Base-by-base conservation (phyloP, 1,284 basidiomycete species). In the Moniliophthora roreri region DNA sequence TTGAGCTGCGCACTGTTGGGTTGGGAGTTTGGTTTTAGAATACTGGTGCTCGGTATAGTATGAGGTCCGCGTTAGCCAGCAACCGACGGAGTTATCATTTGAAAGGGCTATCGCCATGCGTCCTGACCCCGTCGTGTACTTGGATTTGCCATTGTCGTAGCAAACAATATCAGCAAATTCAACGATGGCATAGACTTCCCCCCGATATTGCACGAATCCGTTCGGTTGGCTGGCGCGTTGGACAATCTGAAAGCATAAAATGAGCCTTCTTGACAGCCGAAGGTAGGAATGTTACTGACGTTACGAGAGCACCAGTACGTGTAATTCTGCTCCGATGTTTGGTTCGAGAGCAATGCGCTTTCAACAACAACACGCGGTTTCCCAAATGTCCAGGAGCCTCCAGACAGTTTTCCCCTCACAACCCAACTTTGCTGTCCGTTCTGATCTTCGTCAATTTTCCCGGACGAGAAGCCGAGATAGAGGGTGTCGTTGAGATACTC, bases 391-490 rank as follows among this genome's bases (percentile, higher is more conserved):
- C 51, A 52, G 16, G 15, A n/a, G 11, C 21, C 20, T 7, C 42
- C 23, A 26, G n/a, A 8, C 13, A 20, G 42, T 15, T 13, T 32
- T 3, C 18, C 51, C 4, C 6, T 34, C 20, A n/a, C 41, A 8
- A 46, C 41, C 51, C 51, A 52, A 15, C 32, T 28, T 24, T 52
- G 51, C 24, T 52, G 51, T 7, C 51, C 51, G 20, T 35, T 52
- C 13, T 28, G 36, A 36, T 52, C 51, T 47, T 52, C 51, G 24
- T 52, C 51, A 10, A 35, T 37, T 7, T 16, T 6, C 13, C 28
- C 51, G 15, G 42, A 46, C 2, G 26, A 35, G 18, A 26, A 52
- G 15, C 24, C 51, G 11, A 26, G 41, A 18, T 32, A 52, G 23
- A 52, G 40, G 11, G 21, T 41, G 10, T 28, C 49, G 13, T 37